Conservation (phyloP, 306 rosid genomes). For the Astragalus glycyphyllos region DNA sequence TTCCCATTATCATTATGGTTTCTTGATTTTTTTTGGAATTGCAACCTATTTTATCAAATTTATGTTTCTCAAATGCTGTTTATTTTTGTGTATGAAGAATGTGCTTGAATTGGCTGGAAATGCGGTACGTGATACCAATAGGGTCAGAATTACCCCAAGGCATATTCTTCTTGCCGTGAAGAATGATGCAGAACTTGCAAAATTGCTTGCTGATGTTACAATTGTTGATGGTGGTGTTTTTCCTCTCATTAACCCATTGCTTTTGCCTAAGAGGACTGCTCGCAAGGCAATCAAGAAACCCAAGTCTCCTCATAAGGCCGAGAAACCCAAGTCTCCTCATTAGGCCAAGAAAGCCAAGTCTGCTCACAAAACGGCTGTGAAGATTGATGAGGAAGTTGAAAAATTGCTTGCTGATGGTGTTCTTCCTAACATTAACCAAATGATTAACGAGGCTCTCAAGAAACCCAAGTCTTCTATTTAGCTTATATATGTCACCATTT, state of each 20-base stretch:
- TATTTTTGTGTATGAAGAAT: conserved; percentile 37
- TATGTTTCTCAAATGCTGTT: no score
- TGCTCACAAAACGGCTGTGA: no score
- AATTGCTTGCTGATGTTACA: conserved; percentile 75
- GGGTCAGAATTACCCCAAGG: conserved; percentile 71
- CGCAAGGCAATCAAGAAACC: conserved; percentile 50
- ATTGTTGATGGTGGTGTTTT: conserved; percentile 91
- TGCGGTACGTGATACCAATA: conserved; percentile 88
- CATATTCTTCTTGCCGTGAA: conserved; percentile 74
- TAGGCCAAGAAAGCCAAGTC: no score
- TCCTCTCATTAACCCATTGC: conserved; percentile 77
- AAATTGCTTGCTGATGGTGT: no score
- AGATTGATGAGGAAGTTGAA: no score
- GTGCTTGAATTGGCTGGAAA: conserved; percentile 89
- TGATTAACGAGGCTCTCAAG: no score
- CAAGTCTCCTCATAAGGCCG: conserved; percentile 1
- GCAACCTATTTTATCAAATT: no score
- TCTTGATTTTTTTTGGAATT: not conserved
- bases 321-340: conserved; percentile 41
- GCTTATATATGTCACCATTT: no score
- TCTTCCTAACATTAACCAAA: no score
- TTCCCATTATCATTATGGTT: not conserved
- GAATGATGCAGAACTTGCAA: conserved; percentile 84
- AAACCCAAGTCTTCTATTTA: no score
- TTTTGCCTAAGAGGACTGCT: conserved; percentile 66